Conservation (phyloP, 2,329 filamentous ascomycete species). For the Colletotrichum sp. region DNA sequence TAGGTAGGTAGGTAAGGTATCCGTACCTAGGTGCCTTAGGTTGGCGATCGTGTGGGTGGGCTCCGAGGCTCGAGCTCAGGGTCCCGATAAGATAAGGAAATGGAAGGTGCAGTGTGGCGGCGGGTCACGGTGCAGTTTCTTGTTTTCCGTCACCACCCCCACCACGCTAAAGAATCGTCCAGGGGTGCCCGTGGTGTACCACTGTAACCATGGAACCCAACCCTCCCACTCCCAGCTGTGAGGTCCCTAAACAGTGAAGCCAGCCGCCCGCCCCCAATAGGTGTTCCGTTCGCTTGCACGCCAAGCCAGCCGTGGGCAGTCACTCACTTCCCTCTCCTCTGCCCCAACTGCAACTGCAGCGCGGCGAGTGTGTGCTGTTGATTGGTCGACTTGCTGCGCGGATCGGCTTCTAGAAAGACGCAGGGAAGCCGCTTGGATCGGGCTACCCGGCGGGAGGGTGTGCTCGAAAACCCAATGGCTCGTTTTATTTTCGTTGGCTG, state of each 20-base stretch:
- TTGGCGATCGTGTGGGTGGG: neutral
- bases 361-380: neutral
- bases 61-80: neutral
- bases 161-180: neutral
- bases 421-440: constrained; percentile 3
- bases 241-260: neutral
- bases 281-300: neutral
- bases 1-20: no score
- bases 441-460: neutral
- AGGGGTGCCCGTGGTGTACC: neutral
- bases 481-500: neutral
- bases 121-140: neutral
- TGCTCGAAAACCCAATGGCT: neutral
- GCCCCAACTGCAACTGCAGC: neutral
- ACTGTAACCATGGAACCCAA: no score
- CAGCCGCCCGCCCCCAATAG: neutral
- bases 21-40: no score
- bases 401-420: constrained; percentile 10
- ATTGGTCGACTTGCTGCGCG: neutral
- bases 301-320: neutral
- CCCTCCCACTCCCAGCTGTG: no score
- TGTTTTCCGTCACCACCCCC: neutral
- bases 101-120: neutral
- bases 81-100: neutral
- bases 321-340: neutral